Evolutionary conservation across 345 rosid species (phyloP).

Genomic region (Camelina neglecta): DNA sequence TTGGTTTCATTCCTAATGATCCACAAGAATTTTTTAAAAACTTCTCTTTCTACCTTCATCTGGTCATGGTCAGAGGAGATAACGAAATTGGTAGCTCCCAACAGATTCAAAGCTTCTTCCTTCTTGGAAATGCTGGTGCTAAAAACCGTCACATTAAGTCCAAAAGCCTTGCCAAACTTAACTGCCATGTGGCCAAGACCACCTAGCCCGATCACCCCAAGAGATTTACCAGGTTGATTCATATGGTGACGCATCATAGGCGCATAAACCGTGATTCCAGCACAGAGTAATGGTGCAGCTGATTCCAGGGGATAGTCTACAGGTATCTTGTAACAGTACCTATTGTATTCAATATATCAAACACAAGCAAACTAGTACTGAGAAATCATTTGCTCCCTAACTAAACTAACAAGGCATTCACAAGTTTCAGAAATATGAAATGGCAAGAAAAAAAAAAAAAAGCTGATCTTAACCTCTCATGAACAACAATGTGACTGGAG

Average conservation of each 20-base stretch:
- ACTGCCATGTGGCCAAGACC: conserved; percentile 98
- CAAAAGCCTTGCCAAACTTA: conserved; percentile 95
- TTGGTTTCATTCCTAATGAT: background rate
- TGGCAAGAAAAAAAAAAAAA: background rate
- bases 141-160: conserved; percentile 74
- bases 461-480: conserved; percentile 57
- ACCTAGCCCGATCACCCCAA: conserved; percentile 88
- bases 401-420: background rate
- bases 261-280: conserved; percentile 82
- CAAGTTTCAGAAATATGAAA: background rate
- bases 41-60: conserved; percentile 62
- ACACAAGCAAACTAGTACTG: background rate
- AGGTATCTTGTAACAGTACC: conserved; percentile 85
- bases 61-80: conserved; percentile 73
- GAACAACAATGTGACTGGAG: conserved; percentile 74
- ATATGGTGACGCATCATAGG: conserved; percentile 85
- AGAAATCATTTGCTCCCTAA: background rate
- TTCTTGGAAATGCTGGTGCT: conserved; percentile 83
- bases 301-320: conserved; percentile 64
- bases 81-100: conserved; percentile 71
- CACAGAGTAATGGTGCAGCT: conserved; percentile 92
- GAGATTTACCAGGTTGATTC: conserved; percentile 82
- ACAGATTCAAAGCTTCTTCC: conserved; percentile 75
- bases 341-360: conserved; percentile 32
- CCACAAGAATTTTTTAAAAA: background rate